Evolutionary conservation across 2,329 filamentous ascomycete genomes (phyloP).

Genomic region (Trichoderma sp.): DNA sequence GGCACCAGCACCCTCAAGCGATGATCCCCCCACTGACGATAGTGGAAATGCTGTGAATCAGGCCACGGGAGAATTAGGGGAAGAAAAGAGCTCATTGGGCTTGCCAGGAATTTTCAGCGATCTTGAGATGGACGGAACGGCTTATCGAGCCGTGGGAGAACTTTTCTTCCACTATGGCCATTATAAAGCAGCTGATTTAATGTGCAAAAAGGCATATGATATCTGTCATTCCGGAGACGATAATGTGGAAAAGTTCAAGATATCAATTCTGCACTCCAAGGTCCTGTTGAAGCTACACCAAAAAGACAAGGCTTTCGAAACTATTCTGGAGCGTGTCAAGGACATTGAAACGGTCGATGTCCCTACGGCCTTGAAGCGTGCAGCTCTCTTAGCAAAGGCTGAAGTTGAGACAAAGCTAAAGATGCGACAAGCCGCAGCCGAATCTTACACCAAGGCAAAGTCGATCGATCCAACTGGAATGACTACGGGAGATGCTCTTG

Average conservation of each 20-base stretch:
- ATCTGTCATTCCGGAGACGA: neutral
- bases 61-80: conserved; percentile 13
- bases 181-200: conserved; percentile 21
- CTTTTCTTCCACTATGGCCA: conserved; percentile 23
- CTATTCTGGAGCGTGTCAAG: conserved; percentile 13
- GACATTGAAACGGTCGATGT: conserved; percentile 11
- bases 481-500: conserved; percentile 23
- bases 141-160: conserved; percentile 25
- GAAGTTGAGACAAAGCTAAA: conserved; percentile 20
- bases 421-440: conserved; percentile 18
- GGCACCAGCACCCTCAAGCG: neutral
- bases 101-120: conserved; percentile 26
- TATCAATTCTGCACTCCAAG: conserved; percentile 21
- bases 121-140: conserved; percentile 18
- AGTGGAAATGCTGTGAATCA: neutral
- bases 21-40: neutral
- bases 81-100: conserved; percentile 21
- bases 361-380: conserved; percentile 20
- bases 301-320: conserved; percentile 21
- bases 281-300: conserved; percentile 20
- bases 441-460: conserved; percentile 23
- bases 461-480: conserved; percentile 23
- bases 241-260: conserved; percentile 22
- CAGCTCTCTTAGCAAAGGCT: conserved; percentile 24
- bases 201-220: conserved; percentile 23